A percentile compares a stretch with the other conserved stretches of the same genome.
Evolutionary conservation across 495 filamentous ascomycete genomes (phyloP).

Genomic region (Aspergillus affinis): DNA sequence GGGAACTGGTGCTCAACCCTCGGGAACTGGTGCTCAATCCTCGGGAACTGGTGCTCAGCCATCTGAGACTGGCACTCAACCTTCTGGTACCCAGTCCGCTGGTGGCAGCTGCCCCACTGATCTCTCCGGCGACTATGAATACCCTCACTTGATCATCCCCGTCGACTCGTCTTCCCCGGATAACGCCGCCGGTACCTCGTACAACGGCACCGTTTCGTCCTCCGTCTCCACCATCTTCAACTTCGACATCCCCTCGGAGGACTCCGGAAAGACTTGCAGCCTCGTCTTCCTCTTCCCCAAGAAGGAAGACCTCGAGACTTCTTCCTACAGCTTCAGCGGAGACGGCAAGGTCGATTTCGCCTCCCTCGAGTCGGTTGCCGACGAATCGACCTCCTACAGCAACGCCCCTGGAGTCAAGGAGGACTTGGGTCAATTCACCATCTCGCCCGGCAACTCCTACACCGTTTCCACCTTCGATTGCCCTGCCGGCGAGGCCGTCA

Average conservation of each 20-base stretch:
- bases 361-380: slow-evolving; percentile 41
- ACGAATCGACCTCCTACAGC: slow-evolving; percentile 47
- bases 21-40: slow-evolving; percentile 11
- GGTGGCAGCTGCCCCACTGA: slow-evolving; percentile 48
- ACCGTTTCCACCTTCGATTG: slow-evolving; percentile 56
- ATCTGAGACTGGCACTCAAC: slow-evolving; percentile 10
- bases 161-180: slow-evolving; percentile 57
- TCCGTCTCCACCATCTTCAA: slow-evolving; percentile 64
- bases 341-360: slow-evolving; percentile 56
- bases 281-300: slow-evolving; percentile 67
- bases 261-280: slow-evolving; percentile 59
- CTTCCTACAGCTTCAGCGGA: slow-evolving; percentile 56
- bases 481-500: slow-evolving; percentile 49
- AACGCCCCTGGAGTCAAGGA: slow-evolving; percentile 45
- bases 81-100: slow-evolving; percentile 19
- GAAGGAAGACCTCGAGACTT: slow-evolving; percentile 51
- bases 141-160: slow-evolving; percentile 66
- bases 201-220: slow-evolving; percentile 53
- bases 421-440: slow-evolving; percentile 46
- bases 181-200: slow-evolving; percentile 50
- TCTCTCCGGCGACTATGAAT: slow-evolving; percentile 53
- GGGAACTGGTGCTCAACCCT: no score
- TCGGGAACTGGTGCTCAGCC: slow-evolving; percentile 10
- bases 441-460: slow-evolving; percentile 58
- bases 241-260: slow-evolving; percentile 60